Conservation (phyloP, 2,329 filamentous ascomycete genomes). For the Xylaria sp. region DNA sequence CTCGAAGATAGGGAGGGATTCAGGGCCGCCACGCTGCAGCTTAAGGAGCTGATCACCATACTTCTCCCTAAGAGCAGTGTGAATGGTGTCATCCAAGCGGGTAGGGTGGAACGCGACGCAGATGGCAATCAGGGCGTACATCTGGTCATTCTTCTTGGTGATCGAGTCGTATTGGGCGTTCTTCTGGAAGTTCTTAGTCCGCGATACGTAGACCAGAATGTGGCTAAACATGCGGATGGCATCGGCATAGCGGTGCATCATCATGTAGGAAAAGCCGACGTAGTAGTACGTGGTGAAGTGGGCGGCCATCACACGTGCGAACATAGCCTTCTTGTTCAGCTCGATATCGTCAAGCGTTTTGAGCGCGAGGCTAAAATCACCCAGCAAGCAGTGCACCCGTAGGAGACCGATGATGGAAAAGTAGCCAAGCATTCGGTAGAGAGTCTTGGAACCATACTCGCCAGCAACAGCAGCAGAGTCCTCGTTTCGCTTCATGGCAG, state of each 20-base stretch:
- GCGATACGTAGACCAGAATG: constrained; percentile 97
- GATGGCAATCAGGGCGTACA: constrained; percentile 98
- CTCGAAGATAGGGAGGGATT: constrained; percentile 95
- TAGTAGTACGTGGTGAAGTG: constrained; percentile 99
- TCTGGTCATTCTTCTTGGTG: constrained; percentile 99
- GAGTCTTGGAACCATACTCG: constrained; percentile 90
- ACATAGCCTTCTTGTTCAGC: constrained; percentile 99
- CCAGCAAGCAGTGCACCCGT: constrained; percentile 92
- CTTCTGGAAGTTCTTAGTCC: constrained; percentile 99
- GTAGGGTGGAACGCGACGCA: constrained; percentile 98
- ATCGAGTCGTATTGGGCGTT: constrained; percentile 97
- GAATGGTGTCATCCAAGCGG: constrained; percentile 96
- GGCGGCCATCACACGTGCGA: constrained; percentile 97
- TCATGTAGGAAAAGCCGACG: constrained; percentile 99
- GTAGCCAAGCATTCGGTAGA: constrained; percentile 98
- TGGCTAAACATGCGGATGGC: constrained; percentile 99
- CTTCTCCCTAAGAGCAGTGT: constrained; percentile 97
- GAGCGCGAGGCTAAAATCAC: constrained; percentile 96
- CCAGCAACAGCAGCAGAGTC: constrained; percentile 87
- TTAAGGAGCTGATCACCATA: constrained; percentile 98
- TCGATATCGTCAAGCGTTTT: constrained; percentile 99
- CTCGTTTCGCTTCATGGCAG: constrained; percentile 91
- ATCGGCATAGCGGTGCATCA: constrained; percentile 99
- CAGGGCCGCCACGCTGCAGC: constrained; percentile 93
- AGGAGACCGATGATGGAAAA: constrained; percentile 98